Conservation (phyloP, 306 rosid species). For the Vicia villosa region DNA sequence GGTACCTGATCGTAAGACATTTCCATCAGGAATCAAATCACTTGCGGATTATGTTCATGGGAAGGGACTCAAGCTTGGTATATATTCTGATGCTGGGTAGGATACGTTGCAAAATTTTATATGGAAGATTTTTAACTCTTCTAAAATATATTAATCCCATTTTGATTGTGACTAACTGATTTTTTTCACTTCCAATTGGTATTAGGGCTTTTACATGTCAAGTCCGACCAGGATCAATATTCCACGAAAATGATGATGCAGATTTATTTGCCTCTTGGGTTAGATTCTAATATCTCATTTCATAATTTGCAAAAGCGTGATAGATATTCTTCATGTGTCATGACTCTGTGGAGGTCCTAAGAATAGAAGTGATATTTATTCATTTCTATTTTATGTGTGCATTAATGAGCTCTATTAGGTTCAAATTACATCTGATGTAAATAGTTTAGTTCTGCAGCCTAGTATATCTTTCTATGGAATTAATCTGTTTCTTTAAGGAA, state of each 20-base stretch:
- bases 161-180: conserved; percentile 30
- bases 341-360: conserved; percentile 18
- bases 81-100: conserved; percentile 97
- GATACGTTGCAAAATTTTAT: conserved; percentile 32
- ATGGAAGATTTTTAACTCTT: conserved; percentile 32
- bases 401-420: background rate
- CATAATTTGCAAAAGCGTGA: conserved; percentile 11
- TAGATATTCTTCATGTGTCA: no score
- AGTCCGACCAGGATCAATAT: conserved; percentile 94
- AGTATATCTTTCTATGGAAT: conserved; percentile 6
- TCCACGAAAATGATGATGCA: conserved; percentile 81
- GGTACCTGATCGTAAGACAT: conserved; percentile 67
- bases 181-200: conserved; percentile 38
- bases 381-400: background rate
- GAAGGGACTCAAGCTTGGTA: conserved; percentile 90
- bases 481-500: background rate
- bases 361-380: conserved; percentile 1
- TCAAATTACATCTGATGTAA: conserved; percentile 24
- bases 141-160: conserved; percentile 11
- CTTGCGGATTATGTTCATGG: conserved; percentile 83
- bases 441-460: conserved; percentile 18
- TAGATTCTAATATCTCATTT: conserved; percentile 44
- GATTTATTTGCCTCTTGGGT: conserved; percentile 92
- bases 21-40: conserved; percentile 93
- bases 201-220: conserved; percentile 82